Percentiles rank a stretch among this genome's conserved stretches.
Evolutionary conservation across 73 alveolate species (phyloP).

Genomic region (Paraurostyla sp.): DNA sequence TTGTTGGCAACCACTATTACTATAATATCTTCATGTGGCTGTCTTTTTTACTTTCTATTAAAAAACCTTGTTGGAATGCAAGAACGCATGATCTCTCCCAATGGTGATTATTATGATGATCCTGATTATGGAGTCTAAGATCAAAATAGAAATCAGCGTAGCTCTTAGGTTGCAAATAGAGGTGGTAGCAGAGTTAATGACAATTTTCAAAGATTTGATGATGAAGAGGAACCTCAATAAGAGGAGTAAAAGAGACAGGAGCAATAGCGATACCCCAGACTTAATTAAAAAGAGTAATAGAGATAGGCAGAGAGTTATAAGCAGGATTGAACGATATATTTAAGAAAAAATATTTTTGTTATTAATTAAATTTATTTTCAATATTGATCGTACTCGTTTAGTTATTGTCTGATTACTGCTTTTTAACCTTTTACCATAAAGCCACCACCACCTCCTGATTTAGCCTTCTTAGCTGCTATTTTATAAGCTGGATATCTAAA

Average conservation of each 20-base stretch:
- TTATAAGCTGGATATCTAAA: constrained; percentile 70
- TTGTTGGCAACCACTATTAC: constrained; percentile 34
- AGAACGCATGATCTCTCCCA: not conserved
- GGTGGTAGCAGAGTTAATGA: not conserved
- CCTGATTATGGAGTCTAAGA: not conserved
- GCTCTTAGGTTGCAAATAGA: not conserved
- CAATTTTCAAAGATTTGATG: constrained; percentile 6
- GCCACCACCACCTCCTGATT: constrained; percentile 59
- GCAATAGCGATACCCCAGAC: not conserved
- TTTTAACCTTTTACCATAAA: constrained; percentile 43
- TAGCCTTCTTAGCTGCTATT: not conserved
- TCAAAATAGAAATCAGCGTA: not conserved
- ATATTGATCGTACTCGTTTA: constrained; percentile 10
- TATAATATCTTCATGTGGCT: constrained; percentile 37
- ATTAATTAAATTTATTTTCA: not conserved
- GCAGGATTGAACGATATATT: not conserved
- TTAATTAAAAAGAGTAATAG: not conserved
- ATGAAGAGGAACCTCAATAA: not conserved
- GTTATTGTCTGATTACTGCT: not conserved
- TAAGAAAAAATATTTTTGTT: not conserved
- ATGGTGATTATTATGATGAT: not conserved
- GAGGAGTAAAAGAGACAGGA: not conserved
- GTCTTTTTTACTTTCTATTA: constrained; percentile 32
- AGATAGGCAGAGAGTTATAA: not conserved
- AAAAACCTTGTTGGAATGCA: constrained; percentile 26